Conservation (phyloP, 768 basidiomycete species). For the Boletus eberwhitei region DNA sequence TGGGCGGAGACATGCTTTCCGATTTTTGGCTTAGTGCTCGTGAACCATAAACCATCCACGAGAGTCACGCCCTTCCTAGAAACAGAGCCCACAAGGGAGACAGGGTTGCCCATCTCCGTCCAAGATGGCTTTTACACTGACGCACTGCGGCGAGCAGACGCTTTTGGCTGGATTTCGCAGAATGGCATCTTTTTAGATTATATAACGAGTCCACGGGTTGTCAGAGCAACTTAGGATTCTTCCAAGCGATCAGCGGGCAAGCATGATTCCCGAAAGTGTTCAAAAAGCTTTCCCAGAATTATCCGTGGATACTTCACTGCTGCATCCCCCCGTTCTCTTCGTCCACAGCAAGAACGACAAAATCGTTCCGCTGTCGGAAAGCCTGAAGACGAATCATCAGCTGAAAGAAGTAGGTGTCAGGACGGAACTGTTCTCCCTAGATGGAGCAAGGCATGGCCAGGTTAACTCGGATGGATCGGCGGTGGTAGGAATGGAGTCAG, state of each 20-base stretch:
- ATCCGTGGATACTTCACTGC: not conserved
- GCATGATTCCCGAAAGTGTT: not conserved
- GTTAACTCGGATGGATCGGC: not conserved
- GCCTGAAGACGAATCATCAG: not conserved
- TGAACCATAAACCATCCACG: not conserved
- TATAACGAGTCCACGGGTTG: not conserved
- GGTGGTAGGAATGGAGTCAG: not conserved
- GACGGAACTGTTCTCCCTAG: not conserved
- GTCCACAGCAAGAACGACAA: conserved; percentile 1
- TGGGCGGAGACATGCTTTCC: conserved; percentile 2
- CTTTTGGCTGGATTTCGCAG: conserved; percentile 2
- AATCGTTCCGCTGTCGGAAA: conserved; percentile 1
- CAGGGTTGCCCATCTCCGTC: not conserved
- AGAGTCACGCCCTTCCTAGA: not conserved
- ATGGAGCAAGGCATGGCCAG: not conserved
- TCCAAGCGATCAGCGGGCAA: not conserved
- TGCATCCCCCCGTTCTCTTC: not conserved
- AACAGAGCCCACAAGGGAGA: not conserved
- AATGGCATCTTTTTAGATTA: not conserved
- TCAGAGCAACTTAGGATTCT: not conserved
- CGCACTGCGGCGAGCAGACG: not conserved
- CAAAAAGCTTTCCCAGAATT: not conserved
- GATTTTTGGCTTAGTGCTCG: conserved; percentile 1
- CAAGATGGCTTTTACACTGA: not conserved
- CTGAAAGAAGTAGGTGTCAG: not conserved